Evolutionary conservation across 257 asterid species (phyloP).

Genomic region (Cinchona pubescens): DNA sequence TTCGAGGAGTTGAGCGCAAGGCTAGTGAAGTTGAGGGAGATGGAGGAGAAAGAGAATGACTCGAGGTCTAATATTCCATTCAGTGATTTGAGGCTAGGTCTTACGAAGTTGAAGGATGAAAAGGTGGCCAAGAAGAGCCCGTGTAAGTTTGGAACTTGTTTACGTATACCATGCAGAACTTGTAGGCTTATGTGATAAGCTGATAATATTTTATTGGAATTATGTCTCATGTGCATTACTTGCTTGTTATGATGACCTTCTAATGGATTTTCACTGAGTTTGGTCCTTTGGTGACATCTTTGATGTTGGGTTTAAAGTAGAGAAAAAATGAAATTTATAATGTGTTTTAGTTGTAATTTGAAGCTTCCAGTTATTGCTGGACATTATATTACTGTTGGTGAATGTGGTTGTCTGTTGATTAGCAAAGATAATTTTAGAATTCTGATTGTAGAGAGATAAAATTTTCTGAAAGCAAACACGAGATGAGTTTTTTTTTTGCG

Average conservation of each 20-base stretch:
- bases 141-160: constrained; percentile 24
- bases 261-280: neutral
- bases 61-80: neutral
- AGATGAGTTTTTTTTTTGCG: too few species aligned
- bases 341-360: neutral
- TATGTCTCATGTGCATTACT: neutral
- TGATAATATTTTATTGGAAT: neutral
- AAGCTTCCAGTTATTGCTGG: neutral
- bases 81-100: constrained; percentile 11
- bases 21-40: constrained; percentile 43
- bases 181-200: neutral
- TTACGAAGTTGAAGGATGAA: neutral
- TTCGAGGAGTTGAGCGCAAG: constrained; percentile 65
- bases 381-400: too few species aligned
- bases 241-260: neutral
- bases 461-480: neutral
- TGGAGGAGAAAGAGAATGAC: constrained; percentile 29
- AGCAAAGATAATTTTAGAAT: too few species aligned
- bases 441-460: too few species aligned
- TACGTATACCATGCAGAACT: neutral
- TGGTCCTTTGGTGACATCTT: neutral
- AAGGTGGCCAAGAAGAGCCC: neutral
- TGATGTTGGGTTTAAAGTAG: neutral
- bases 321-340: neutral
- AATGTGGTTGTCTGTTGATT: too few species aligned